A percentile compares a stretch with the other conserved stretches of the same genome.
Evolutionary conservation across 257 asterid species (phyloP).

Genomic region (Mentha longifolia): DNA sequence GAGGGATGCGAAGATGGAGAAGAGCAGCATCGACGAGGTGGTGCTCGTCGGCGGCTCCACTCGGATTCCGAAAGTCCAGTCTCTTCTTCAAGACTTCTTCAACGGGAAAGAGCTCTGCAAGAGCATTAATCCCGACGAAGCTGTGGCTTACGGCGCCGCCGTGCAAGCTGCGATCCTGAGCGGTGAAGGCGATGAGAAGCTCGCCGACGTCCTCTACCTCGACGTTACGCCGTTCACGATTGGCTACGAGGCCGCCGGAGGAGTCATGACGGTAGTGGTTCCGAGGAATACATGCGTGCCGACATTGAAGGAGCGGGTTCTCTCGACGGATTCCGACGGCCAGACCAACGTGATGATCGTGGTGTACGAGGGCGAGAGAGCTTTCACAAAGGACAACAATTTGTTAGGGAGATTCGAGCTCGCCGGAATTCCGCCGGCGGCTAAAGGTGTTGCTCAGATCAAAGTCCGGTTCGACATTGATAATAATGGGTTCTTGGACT

Average conservation of each 20-base stretch:
- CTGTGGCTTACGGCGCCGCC: not conserved
- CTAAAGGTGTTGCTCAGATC: constrained; percentile 25
- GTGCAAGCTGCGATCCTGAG: not conserved
- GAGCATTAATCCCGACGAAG: not conserved
- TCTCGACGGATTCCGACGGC: constrained; percentile 48
- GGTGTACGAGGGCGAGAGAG: constrained; percentile 57
- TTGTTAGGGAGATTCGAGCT: constrained; percentile 52
- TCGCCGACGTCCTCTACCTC: constrained; percentile 33
- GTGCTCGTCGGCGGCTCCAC: not conserved
- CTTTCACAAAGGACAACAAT: constrained; percentile 53
- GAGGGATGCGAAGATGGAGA: constrained; percentile 1
- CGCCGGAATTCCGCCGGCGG: constrained; percentile 50
- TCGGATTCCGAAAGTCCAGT: not conserved
- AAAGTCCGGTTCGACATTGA: constrained; percentile 54
- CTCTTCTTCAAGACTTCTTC: not conserved
- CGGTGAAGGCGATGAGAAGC: not conserved
- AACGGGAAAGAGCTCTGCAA: not conserved
- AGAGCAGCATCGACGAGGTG: not conserved
- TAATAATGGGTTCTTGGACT: constrained; percentile 50
- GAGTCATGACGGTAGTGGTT: constrained; percentile 49
- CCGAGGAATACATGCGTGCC: constrained; percentile 52
- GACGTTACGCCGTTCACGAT: constrained; percentile 54
- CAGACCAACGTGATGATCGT: constrained; percentile 52
- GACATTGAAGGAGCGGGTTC: constrained; percentile 49
- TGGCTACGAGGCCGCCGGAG: constrained; percentile 51